phyloP scores from a whole-genome alignment of 345 rosid species.

The Excoecaria cochinchinensis region DNA sequence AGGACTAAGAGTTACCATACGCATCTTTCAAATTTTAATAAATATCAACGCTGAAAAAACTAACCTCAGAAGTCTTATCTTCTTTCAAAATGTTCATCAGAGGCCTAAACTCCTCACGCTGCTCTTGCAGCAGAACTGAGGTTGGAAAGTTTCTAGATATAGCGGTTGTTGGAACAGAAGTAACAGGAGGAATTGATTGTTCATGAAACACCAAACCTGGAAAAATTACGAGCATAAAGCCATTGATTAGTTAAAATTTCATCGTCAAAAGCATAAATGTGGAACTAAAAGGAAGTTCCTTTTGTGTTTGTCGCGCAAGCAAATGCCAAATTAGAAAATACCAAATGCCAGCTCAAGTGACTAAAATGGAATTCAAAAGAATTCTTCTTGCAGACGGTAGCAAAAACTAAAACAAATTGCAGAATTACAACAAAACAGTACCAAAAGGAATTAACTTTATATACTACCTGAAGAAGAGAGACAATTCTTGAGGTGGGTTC shows the following conservation, averaged over 20 bases:
- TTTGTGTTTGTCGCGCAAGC: background rate
- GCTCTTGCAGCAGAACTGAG: constrained; percentile 74
- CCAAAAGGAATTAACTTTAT: background rate
- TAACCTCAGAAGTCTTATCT: constrained; percentile 57
- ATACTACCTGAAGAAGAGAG: constrained; percentile 48
- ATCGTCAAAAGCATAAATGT: background rate
- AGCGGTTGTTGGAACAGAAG: constrained; percentile 53
- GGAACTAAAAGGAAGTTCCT: background rate
- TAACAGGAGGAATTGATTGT: constrained; percentile 45
- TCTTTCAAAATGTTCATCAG: constrained; percentile 45
- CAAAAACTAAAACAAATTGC: background rate
- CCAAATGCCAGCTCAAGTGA: background rate
- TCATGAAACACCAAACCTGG: constrained; percentile 58
- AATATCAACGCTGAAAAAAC: background rate
- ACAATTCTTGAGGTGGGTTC: constrained; percentile 47
- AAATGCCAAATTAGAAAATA: background rate
- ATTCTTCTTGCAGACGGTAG: background rate
- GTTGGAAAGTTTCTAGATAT: constrained; percentile 60
- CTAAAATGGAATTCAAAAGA: background rate
- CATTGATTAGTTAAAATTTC: background rate
- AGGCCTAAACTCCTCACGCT: constrained; percentile 55
- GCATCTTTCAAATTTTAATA: background rate
- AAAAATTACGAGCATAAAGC: constrained; percentile 13
- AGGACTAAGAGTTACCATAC: constrained; percentile 3
- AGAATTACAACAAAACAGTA: background rate